phyloP scores from a whole-genome alignment of 352 stramenopile species.

The Globisporangium perplexum region DNA sequence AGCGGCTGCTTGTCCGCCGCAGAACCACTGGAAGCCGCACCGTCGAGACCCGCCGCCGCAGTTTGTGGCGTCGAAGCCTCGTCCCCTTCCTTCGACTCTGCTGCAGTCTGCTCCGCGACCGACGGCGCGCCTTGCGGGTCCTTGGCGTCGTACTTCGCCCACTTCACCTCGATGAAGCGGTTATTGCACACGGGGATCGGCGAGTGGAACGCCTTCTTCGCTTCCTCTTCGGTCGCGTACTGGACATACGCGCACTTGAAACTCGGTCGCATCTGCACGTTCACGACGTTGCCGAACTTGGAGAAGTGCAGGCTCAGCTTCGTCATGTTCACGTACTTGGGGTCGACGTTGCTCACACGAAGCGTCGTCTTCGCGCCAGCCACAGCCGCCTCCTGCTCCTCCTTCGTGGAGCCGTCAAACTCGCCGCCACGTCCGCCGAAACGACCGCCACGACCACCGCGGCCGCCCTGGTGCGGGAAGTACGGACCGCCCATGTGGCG shows the following conservation, averaged over 20 bases:
- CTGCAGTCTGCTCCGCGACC: conserved; percentile 26
- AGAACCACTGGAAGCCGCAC: not conserved
- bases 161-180: conserved; percentile 86
- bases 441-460: conserved; percentile 27
- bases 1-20: not conserved
- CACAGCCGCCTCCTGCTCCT: conserved; percentile 12
- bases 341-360: conserved; percentile 80
- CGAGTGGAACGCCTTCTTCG: conserved; percentile 84
- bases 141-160: conserved; percentile 76
- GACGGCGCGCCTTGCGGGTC: conserved; percentile 46
- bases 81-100: conserved; percentile 27
- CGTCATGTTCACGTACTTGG: conserved; percentile 88
- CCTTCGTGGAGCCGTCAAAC: conserved; percentile 21
- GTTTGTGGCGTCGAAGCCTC: conserved; percentile 9
- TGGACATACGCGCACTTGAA: conserved; percentile 83
- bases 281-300: conserved; percentile 87
- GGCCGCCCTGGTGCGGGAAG: conserved; percentile 30
- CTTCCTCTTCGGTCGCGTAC: conserved; percentile 76
- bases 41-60: not conserved
- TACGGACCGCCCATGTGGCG: conserved; percentile 48
- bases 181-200: conserved; percentile 88
- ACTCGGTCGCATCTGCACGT: conserved; percentile 82
- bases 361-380: conserved; percentile 61
- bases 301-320: conserved; percentile 84
- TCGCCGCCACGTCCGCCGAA: conserved; percentile 24